Percentiles rank a stretch among this genome's conserved stretches.
These are phyloP conservation scores for Phragmites australis DNA, from an alignment of 176 grass and related monocot species.

Conservation along the genomic window DNA sequence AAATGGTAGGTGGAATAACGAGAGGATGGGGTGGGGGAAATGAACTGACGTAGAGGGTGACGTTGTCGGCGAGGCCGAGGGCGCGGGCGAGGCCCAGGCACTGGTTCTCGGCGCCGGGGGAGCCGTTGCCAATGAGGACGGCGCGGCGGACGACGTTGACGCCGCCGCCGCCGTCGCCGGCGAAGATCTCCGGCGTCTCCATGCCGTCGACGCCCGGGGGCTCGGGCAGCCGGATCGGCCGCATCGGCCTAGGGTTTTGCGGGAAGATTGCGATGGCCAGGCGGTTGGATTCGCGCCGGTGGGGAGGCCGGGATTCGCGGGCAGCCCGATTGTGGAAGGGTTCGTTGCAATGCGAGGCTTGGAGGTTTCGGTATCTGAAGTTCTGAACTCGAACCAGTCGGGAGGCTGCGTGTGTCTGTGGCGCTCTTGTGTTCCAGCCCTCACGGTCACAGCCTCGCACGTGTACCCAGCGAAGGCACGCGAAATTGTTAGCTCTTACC, in stretches of 20 bases:
- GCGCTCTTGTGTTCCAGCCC: neutral
- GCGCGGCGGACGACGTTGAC: constrained; percentile 69
- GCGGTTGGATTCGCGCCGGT: constrained; percentile 20
- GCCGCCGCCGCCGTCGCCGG: constrained; percentile 39
- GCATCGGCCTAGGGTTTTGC: constrained; percentile 54
- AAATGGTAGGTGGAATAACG: constrained; percentile 10
- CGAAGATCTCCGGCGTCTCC: constrained; percentile 86
- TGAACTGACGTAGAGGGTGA: constrained; percentile 66
- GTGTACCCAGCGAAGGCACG: neutral
- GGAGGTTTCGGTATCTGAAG: neutral
- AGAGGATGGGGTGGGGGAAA: neutral
- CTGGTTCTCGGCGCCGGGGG: constrained; percentile 79
- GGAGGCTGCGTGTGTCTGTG: neutral
- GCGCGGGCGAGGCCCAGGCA: constrained; percentile 85
- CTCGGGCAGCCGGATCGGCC: constrained; percentile 84
- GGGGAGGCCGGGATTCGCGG: neutral
- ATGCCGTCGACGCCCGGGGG: constrained; percentile 57
- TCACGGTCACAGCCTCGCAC: neutral
- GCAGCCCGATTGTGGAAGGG: neutral
- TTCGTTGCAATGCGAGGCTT: neutral
- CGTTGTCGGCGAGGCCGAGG: constrained; percentile 69
- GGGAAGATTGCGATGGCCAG: neutral
- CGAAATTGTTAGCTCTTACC: neutral
- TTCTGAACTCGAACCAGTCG: neutral
- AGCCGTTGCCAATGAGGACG: constrained; percentile 81